phyloP scores from a whole-genome alignment of 805 yeast species.

The Schizosaccharomyces pombe region DNA sequence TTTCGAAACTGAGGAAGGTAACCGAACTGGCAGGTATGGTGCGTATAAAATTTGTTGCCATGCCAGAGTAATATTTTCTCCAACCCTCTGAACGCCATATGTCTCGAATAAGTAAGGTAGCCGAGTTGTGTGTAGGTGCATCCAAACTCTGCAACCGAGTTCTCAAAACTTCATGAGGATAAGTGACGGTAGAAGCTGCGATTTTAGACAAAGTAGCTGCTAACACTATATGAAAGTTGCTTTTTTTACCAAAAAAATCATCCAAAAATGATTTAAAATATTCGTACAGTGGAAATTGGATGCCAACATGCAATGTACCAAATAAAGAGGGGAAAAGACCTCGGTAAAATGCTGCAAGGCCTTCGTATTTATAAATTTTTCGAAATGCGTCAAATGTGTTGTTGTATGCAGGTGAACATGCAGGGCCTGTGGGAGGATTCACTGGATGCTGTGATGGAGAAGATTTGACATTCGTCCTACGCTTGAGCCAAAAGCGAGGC shows the following conservation, averaged over 20 bases:
- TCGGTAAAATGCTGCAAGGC: constrained; percentile 54
- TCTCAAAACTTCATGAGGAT: constrained; percentile 84
- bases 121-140: constrained; percentile 8
- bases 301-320: constrained; percentile 79
- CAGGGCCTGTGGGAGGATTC: not conserved
- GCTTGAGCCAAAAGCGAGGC: not conserved
- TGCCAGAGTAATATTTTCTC: constrained; percentile 72
- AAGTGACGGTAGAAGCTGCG: constrained; percentile 67
- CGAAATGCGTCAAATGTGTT: constrained; percentile 69
- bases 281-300: constrained; percentile 86
- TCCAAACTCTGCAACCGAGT: constrained; percentile 58
- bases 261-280: constrained; percentile 29
- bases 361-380: constrained; percentile 60
- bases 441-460: not conserved
- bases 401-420: constrained; percentile 22
- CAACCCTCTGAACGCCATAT: constrained; percentile 48
- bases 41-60: constrained; percentile 59
- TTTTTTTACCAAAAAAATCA: constrained; percentile 6
- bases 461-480: constrained; percentile 11
- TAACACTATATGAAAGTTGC: constrained; percentile 17
- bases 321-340: constrained; percentile 76
- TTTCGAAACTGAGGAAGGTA: constrained; percentile 77
- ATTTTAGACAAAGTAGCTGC: constrained; percentile 68
- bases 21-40: constrained; percentile 91
- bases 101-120: constrained; percentile 7